These are phyloP conservation scores for Wallacemonas collosoma DNA, from an alignment of 208 protist species.

Conservation along the genomic window DNA sequence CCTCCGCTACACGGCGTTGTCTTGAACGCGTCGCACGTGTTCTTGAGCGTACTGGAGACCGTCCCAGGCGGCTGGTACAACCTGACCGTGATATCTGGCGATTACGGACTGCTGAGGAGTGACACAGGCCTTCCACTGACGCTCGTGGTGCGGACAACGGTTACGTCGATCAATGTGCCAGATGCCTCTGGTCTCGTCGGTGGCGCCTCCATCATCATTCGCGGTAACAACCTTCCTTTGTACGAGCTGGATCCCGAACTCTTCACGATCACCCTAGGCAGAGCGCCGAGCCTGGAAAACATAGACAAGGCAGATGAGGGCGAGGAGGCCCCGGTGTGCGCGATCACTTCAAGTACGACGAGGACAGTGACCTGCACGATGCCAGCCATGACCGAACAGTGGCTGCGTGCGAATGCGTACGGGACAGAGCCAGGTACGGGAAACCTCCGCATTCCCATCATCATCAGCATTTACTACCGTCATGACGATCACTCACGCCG, in stretches of 20 bases:
- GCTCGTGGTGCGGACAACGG: conserved; percentile 23
- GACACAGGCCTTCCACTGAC: conserved; percentile 29
- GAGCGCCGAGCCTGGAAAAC: not conserved
- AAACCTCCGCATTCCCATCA: conserved; percentile 21
- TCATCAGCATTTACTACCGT: conserved; percentile 28
- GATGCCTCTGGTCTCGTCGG: conserved; percentile 31
- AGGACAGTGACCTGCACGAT: conserved; percentile 31
- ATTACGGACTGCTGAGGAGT: conserved; percentile 28
- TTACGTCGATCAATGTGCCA: conserved; percentile 29
- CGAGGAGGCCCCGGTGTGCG: conserved; percentile 18
- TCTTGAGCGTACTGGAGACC: conserved; percentile 30
- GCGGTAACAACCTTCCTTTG: conserved; percentile 41
- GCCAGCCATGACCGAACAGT: conserved; percentile 21
- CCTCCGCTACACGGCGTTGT: conserved; percentile 18
- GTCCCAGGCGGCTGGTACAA: conserved; percentile 43
- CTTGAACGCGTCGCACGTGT: conserved; percentile 30
- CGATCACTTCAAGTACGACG: conserved; percentile 17
- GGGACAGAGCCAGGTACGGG: conserved; percentile 12
- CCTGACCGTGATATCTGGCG: conserved; percentile 31
- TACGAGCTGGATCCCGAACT: not conserved
- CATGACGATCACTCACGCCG: conserved; percentile 1
- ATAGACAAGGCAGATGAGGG: not conserved
- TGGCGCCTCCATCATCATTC: conserved; percentile 28
- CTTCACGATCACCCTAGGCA: conserved; percentile 18
- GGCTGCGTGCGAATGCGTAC: conserved; percentile 19